Evolutionary conservation across 1,284 basidiomycete genomes (phyloP), one percentile per base, ranked within the genome.

Genomic region (Kwoniella shivajii): DNA sequence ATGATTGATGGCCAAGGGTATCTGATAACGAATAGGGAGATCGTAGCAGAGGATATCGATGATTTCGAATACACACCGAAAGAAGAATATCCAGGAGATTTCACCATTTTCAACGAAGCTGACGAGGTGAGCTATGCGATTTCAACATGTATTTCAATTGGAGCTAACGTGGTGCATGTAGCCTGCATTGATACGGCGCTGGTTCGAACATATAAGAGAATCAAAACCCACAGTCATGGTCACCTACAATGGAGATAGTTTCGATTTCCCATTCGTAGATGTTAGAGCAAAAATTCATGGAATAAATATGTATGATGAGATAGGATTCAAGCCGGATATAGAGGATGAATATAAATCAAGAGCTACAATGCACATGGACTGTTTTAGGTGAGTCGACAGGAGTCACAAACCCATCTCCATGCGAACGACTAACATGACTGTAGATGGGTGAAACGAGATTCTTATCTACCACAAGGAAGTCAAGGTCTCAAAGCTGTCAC

Each of bases 21-120:
- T 72, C 84, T 99, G 60, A 98, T 99, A 76, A 98, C 93, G 20
- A 99, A 99, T 71, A 85, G 96, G 45, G 95, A 99, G 66, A 97
- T 99, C 52, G 92, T 99, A 58, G 88, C 88, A 59, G 93, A 99
- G 73, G 92, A 99, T 74, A 98, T 99, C 59, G 92, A 96, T 38
- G 90, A 99, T 74, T 99, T 99, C 69, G 96, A 99, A 76, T 99
- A 99, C 75, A 98, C 96, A 1, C 96, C 96, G 1, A 98, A 92
- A 75, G 91, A 94, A 55, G 96, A 97, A 45, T 97, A 95, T 72
- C 94, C 97, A 71, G 96, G 96, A 0, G 95, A 94, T 0, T 99
- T 99, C 74, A 90, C 86, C 6, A 85, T 99, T 38, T 98, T 95
- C 79, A 99, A 99, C 69, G 95, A 98, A 74, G 80, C 87, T 0